Percentiles rank a stretch among this genome's conserved stretches.
These are phyloP conservation scores for Trifolium subterraneum DNA, from an alignment of 306 rosid genomes.

Conservation along the genomic window DNA sequence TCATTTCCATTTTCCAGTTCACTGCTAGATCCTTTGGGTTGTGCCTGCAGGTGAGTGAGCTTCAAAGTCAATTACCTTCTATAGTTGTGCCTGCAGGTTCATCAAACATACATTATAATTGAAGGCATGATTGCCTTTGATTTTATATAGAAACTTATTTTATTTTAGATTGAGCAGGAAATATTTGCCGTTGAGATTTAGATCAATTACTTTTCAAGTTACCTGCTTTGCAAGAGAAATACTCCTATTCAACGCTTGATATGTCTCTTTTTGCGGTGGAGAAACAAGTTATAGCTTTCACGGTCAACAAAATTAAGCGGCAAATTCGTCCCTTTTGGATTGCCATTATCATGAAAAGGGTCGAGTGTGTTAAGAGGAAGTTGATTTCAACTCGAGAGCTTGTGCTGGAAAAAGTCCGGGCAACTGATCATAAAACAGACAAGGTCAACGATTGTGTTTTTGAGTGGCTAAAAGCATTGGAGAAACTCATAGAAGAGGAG, in stretches of 20 bases:
- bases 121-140: not conserved
- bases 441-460: not conserved
- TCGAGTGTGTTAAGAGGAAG: not conserved
- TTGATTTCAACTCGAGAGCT: not conserved
- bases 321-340: no score
- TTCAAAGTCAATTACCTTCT: no score
- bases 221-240: not conserved
- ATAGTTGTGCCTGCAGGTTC: not conserved
- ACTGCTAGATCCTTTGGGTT: no score
- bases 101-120: no score
- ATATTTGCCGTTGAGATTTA: not conserved
- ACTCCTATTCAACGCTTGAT: not conserved
- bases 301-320: not conserved
- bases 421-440: not conserved
- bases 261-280: no score
- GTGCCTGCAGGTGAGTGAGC: no score
- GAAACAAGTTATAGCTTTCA: no score
- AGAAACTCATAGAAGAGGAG: slow-evolving; percentile 3
- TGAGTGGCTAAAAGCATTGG: not conserved
- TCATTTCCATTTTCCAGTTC: not conserved
- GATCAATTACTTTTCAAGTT: no score
- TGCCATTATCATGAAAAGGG: not conserved
- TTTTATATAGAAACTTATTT: no score
- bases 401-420: not conserved
- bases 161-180: not conserved